These are phyloP conservation scores for Serendipita sp. DNA, from an alignment of 768 basidiomycete genomes.

Conservation along the genomic window DNA sequence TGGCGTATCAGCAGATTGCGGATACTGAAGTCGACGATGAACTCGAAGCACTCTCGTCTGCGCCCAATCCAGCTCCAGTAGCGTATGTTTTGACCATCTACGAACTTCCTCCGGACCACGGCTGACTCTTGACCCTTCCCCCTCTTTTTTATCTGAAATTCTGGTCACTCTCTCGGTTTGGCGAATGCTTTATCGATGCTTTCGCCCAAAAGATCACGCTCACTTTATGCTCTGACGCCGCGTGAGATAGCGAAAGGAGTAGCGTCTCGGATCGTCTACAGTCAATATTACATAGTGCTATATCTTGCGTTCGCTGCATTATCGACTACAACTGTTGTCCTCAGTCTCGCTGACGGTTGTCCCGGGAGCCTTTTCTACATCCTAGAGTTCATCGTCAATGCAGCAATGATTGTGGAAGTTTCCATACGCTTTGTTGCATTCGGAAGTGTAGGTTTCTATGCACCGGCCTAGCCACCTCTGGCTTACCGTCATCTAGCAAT, in stretches of 20 bases:
- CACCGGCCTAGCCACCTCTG: neutral
- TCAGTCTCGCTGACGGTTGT: constrained; percentile 71
- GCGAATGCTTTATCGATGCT: neutral
- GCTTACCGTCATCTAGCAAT: constrained; percentile 44
- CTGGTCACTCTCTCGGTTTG: neutral
- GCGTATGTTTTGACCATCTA: neutral
- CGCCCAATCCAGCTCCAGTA: neutral
- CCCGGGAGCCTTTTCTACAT: constrained; percentile 80
- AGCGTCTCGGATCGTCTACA: constrained; percentile 82
- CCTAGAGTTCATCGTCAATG: constrained; percentile 77
- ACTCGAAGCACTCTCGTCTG: neutral
- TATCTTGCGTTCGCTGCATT: constrained; percentile 82
- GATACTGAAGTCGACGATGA: neutral
- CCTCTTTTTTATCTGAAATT: neutral
- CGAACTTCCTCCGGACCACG: neutral
- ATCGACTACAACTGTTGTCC: constrained; percentile 69
- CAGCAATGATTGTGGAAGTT: constrained; percentile 88
- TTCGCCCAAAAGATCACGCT: constrained; percentile 25
- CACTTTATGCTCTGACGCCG: constrained; percentile 72
- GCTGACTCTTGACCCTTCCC: neutral
- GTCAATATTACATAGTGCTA: constrained; percentile 69
- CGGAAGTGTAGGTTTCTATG: constrained; percentile 51
- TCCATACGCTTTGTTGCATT: constrained; percentile 82
- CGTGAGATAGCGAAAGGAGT: constrained; percentile 71
- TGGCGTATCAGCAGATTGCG: neutral